Percentiles rank a stretch among this genome's conserved stretches.
Evolutionary conservation across 78 protist species (phyloP).

Genomic region (Bigelowiella natans): DNA sequence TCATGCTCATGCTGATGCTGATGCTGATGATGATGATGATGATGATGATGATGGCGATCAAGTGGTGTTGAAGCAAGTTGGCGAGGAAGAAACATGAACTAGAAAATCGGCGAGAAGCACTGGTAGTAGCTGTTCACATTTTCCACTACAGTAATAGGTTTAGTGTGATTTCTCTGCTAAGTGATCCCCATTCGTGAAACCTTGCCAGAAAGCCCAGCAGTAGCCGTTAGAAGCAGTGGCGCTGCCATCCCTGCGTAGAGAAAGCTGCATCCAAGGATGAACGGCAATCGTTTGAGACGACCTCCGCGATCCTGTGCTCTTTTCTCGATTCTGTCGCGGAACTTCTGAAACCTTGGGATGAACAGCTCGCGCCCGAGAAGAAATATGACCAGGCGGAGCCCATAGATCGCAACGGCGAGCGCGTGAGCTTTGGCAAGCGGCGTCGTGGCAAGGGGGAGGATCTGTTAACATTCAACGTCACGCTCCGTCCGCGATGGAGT

Average conservation of each 20-base stretch:
- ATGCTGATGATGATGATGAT: no score
- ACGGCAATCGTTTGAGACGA: background rate
- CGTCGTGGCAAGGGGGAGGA: background rate
- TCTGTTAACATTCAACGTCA: background rate
- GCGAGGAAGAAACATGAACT: no score
- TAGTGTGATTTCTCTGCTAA: no score
- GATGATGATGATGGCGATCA: background rate
- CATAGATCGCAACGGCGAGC: background rate
- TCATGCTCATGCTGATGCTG: no score
- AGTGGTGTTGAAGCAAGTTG: no score
- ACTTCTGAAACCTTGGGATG: background rate
- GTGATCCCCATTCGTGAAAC: no score
- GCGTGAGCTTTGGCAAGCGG: conserved; percentile 7
- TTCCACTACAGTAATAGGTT: no score
- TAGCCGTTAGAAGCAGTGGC: background rate
- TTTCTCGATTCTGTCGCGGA: background rate
- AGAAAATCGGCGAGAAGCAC: no score
- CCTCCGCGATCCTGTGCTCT: background rate
- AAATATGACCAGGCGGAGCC: background rate
- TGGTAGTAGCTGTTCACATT: no score
- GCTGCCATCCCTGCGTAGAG: background rate
- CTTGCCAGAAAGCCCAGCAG: background rate
- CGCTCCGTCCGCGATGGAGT: background rate
- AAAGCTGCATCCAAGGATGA: background rate
- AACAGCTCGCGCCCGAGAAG: conserved; percentile 6